Percentiles rank a stretch among this genome's conserved stretches.
Evolutionary conservation across 108 stramenopile genomes (phyloP).

Genomic region (Skeletonema potamos): DNA sequence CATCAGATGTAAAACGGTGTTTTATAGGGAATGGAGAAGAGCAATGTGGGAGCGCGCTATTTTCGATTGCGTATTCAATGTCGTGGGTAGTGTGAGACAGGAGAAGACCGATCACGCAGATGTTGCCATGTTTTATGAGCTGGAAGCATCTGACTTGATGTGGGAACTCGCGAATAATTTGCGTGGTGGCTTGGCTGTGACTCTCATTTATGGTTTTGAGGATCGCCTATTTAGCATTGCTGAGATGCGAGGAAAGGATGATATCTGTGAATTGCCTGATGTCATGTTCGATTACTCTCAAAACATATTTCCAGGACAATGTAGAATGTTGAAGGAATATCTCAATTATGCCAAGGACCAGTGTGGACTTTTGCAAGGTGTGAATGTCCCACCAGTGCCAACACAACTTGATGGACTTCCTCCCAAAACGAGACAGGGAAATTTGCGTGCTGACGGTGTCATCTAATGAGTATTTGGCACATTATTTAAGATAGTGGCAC

Average conservation of each 20-base stretch:
- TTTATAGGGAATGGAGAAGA: constrained; percentile 85
- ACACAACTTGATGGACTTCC: constrained; percentile 35
- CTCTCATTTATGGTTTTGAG: constrained; percentile 83
- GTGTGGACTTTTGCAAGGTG: constrained; percentile 48
- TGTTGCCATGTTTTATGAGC: constrained; percentile 74
- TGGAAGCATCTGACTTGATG: constrained; percentile 81
- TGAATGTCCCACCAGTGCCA: constrained; percentile 51
- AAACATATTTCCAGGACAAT: constrained; percentile 54
- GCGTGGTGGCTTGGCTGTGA: constrained; percentile 76
- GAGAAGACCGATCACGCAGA: constrained; percentile 70
- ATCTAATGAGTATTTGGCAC: constrained; percentile 36
- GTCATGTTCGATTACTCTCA: constrained; percentile 70
- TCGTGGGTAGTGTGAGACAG: constrained; percentile 70
- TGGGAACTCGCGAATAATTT: constrained; percentile 74
- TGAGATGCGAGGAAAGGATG: constrained; percentile 53
- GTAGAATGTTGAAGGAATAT: constrained; percentile 61
- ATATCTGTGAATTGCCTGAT: constrained; percentile 56
- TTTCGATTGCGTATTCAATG: constrained; percentile 69
- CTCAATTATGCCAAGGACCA: constrained; percentile 67
- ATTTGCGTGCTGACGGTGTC: constrained; percentile 83
- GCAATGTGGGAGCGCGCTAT: constrained; percentile 78
- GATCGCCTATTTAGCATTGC: constrained; percentile 77
- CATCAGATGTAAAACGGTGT: constrained; percentile 63
- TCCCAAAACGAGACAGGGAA: constrained; percentile 66
- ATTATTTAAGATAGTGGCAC: neutral